Base-by-base conservation (phyloP, 352 stramenopile genomes). In the Pythium biforme region DNA sequence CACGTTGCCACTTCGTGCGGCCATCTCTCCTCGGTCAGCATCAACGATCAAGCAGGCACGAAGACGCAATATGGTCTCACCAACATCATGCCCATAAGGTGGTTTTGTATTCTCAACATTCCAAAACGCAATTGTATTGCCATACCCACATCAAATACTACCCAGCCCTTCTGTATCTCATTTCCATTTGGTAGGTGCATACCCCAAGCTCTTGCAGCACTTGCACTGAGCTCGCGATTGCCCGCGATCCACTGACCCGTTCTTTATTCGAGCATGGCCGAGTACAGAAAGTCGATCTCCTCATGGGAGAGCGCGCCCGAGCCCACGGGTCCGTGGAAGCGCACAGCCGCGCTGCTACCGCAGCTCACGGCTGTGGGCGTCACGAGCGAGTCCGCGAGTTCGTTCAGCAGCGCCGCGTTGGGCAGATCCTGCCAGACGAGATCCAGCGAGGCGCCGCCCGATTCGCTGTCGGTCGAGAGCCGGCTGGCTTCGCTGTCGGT, bases 231-330 rank as follows among this genome's bases (percentile, higher is more conserved):
- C 62, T 29, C 25, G 15, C 29, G 45, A 14, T 12, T 29, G 29
- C 20, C 17, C 4, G 19, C 34, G 2, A 39, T n/a, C n/a, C n/a
- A 49, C 45, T 1, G 15, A 4, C 29, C 1, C 20, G 10, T 14
- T 3, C 12, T 33, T 66, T 71, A 92, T 68, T 92, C 81, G 40
- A 94, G 72, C 57, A 94, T 89, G 43, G 81, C 86, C 12, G 83
- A 86, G 70, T 84, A 93, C 53, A 94, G 58, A 62, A 94, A 94
- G 70, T 91, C 86, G 59, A 94, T 88, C 65, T 94, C 86, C 69
- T 94, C 86, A 60, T 82, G 76, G 50, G 86, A 93, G 29, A 94
- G 73, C 49, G 61, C 40, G n/a, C 62, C 34, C 12, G 33, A 39
- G 23, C 27, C 34, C 39, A 55, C 46, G 27, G 46, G 22, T 37